phyloP scores from a whole-genome alignment of 306 rosid species.

The Echinosophora koreensis region DNA sequence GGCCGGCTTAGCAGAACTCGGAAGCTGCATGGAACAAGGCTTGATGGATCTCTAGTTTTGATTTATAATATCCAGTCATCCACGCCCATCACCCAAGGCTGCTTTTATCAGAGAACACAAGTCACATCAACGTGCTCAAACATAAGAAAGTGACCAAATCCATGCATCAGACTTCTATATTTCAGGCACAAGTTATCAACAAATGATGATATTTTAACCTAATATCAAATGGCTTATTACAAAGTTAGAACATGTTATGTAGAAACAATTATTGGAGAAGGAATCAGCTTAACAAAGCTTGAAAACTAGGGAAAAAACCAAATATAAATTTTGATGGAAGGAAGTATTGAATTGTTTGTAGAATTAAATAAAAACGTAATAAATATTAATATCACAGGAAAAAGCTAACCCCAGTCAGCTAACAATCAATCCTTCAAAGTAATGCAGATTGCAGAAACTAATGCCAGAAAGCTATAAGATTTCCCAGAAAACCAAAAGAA shows the following conservation, averaged over 20 bases:
- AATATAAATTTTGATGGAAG: not conserved
- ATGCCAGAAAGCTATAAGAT: not conserved
- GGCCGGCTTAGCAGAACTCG: too few species aligned
- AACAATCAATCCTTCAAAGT: not conserved
- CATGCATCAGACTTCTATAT: constrained; percentile 41
- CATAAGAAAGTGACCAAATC: constrained; percentile 48
- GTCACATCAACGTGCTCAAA: constrained; percentile 31
- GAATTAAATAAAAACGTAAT: not conserved
- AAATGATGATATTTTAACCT: constrained; percentile 27
- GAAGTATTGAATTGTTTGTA: not conserved
- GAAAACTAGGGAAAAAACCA: not conserved
- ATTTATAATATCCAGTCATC: constrained; percentile 13
- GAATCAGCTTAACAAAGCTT: not conserved
- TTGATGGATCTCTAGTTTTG: constrained; percentile 37
- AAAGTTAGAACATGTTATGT: not conserved
- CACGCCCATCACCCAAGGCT: constrained; percentile 36
- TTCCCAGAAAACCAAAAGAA: constrained; percentile 5
- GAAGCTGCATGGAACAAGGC: too few species aligned
- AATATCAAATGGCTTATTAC: constrained; percentile 18
- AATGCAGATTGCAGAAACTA: constrained; percentile 1
- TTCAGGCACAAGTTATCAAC: constrained; percentile 29
- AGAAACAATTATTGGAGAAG: constrained; percentile 31
- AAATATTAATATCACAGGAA: constrained; percentile 20
- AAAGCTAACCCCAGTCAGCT: not conserved
- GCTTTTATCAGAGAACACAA: constrained; percentile 29